A percentile compares a stretch with the other conserved stretches of the same genome.
Conservation (phyloP, 345 rosid genomes). For the Salix exigua region DNA sequence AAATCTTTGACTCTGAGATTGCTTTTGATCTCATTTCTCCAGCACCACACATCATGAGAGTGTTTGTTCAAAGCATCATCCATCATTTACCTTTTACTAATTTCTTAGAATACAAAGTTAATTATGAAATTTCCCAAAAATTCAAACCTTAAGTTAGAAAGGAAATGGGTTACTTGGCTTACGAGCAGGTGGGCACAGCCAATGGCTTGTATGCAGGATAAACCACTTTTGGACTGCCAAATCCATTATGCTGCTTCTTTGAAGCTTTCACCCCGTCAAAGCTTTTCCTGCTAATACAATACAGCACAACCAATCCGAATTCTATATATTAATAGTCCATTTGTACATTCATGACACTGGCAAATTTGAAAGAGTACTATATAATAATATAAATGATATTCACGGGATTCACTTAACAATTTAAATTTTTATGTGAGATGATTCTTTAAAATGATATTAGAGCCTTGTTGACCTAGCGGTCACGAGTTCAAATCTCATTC, state of each 20-base stretch:
- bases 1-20: background rate
- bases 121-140: background rate
- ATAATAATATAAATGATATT: too few relatives aligned
- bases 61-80: background rate
- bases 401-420: fast-evolving
- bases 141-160: background rate
- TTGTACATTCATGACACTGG: background rate
- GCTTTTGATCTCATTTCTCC: too few relatives aligned
- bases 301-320: background rate
- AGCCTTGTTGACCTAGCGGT: too few relatives aligned
- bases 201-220: conserved; percentile 40
- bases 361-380: background rate
- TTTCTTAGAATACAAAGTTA: background rate
- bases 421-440: too few relatives aligned
- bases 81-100: background rate
- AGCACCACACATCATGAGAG: too few relatives aligned
- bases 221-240: conserved; percentile 21
- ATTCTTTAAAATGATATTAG: too few relatives aligned
- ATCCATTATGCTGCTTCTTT: conserved; percentile 26
- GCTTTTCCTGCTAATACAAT: conserved; percentile 31
- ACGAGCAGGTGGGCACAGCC: conserved; percentile 63
- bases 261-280: conserved; percentile 35
- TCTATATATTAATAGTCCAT: background rate
- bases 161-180: conserved; percentile 22
- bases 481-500: too few relatives aligned